phyloP scores from a whole-genome alignment of 106 monocot species.

The Ottelia alismoides region DNA sequence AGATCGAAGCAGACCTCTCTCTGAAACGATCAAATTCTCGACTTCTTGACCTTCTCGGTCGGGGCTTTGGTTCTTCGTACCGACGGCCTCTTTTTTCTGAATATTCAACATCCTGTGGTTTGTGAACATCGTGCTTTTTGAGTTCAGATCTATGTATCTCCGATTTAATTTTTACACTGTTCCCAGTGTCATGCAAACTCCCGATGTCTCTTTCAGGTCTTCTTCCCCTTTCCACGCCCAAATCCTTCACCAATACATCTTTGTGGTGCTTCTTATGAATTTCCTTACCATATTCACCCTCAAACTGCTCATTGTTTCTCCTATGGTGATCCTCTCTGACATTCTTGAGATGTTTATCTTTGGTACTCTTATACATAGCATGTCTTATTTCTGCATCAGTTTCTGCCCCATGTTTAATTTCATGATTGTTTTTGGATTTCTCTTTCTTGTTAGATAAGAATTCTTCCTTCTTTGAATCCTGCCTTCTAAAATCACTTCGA shows the following conservation, averaged over 20 bases:
- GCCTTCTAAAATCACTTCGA: slow-evolving; percentile 12
- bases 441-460: slow-evolving; percentile 6
- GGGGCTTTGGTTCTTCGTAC: slow-evolving; percentile 26
- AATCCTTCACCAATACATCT: slow-evolving; percentile 21
- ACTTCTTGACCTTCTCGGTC: slow-evolving; percentile 70
- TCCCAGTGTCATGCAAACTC: slow-evolving; percentile 17
- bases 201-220: slow-evolving; percentile 25
- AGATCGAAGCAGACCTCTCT: slow-evolving; percentile 33
- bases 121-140: slow-evolving; percentile 40
- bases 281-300: slow-evolving; percentile 15
- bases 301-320: slow-evolving; percentile 9
- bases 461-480: slow-evolving; percentile 19
- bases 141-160: slow-evolving; percentile 16
- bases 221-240: slow-evolving; percentile 16
- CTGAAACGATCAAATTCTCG: slow-evolving; percentile 28
- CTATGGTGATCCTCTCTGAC: slow-evolving; percentile 17
- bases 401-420: slow-evolving; percentile 9
- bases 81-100: slow-evolving; percentile 32
- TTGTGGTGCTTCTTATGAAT: slow-evolving; percentile 26
- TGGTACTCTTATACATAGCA: slow-evolving; percentile 17
- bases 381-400: slow-evolving; percentile 15
- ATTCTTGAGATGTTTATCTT: slow-evolving; percentile 28
- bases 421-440: slow-evolving; percentile 11
- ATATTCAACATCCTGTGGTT: slow-evolving; percentile 19
- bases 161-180: slow-evolving; percentile 24